Base-by-base conservation (phyloP, 441 rosid genomes). In the Populus hybrid region DNA sequence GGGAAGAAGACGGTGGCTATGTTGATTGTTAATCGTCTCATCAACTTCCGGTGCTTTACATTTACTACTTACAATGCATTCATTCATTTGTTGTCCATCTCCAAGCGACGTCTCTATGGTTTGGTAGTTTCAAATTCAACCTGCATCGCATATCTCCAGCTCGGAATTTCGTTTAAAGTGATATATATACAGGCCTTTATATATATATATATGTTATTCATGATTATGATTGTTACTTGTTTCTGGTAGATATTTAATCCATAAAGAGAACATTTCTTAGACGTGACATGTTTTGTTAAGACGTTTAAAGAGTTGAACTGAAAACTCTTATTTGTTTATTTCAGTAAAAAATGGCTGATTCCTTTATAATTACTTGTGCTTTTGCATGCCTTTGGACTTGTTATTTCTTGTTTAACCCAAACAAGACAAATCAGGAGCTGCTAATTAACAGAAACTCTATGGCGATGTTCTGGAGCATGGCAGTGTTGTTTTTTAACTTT, bases 21-120 rank as follows among this genome's bases (percentile, higher is more conserved):
- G 6, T 50, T 77, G 65, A 71, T n/a, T 73, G 1, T 57, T 65
- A 66, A 61, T 72, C 11, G 26, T 69, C 76, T 59, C 40, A 10
- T 28, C 50, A 20, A 72, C 66, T 66, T 76, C 73, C 14, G 23
- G 67, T 72, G 35, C 68, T 66, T 72, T 21, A 34, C 64, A 77
- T 67, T 75, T 61, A 79, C 69, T 76, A 66, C 77, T 76, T 69
- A 46, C 54, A 61, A 70, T 61, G 81, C 87, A 81, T 87, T 87
- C 89, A 81, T 89, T 91, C 88, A 87, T 88, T 91, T 68, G 81
- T 86, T 89, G 79, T 80, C 72, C 68, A 66, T 54, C 73, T 73
- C 81, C 82, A 78, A 65, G 70, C 57, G 23, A 71, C 70, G 63
- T 67, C 70, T 50, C 38, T 28, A 18, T 40, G 73, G 66, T 70